Percentiles rank a stretch among this genome's conserved stretches.
Conservation (phyloP, 2,329 filamentous ascomycete species). For the Penicillium freii region DNA sequence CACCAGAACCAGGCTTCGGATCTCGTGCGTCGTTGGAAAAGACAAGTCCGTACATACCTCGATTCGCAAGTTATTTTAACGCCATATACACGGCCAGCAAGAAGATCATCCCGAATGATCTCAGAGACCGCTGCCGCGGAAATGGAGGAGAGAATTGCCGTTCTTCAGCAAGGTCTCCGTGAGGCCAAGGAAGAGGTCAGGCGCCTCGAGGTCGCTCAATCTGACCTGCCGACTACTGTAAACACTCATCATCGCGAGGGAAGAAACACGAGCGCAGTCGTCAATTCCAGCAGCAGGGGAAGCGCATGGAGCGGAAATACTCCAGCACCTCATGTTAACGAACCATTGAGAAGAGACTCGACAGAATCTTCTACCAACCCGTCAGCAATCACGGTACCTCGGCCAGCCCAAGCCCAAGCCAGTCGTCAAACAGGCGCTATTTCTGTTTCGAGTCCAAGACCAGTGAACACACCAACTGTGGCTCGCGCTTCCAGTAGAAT, state of each 20-base stretch:
- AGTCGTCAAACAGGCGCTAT: neutral
- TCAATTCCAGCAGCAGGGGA: neutral
- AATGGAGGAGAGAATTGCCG: neutral
- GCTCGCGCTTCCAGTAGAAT: neutral
- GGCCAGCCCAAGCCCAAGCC: neutral
- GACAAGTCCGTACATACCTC: conserved; percentile 4
- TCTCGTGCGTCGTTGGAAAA: conserved; percentile 13
- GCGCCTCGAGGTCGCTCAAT: neutral
- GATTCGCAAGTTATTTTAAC: neutral
- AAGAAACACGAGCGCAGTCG: neutral
- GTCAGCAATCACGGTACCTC: neutral
- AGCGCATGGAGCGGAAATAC: neutral
- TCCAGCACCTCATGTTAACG: too few species aligned
- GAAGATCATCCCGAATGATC: neutral
- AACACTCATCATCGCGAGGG: neutral
- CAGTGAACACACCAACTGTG: neutral
- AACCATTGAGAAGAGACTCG: neutral
- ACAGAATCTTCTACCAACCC: neutral
- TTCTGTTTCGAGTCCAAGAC: neutral
- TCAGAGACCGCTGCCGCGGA: neutral
- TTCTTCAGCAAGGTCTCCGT: neutral
- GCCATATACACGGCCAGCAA: neutral
- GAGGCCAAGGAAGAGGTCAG: neutral
- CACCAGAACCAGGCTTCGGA: conserved; percentile 22
- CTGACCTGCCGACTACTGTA: neutral